Conservation (phyloP, 1,284 basidiomycete species). For the Coriolopsis trogii region DNA sequence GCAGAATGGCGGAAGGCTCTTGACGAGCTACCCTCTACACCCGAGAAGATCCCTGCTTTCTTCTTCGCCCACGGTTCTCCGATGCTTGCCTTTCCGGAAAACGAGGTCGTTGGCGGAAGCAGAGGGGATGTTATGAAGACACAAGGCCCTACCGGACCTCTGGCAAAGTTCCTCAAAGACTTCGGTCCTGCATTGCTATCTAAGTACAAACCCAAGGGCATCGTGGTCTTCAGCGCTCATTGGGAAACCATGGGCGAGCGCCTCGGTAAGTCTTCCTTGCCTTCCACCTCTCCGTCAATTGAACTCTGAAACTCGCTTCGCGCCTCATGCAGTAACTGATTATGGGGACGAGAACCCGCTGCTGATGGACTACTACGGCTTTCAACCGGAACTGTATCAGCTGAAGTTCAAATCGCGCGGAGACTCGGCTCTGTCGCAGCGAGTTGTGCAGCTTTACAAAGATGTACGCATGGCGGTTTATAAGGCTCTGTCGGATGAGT, state of each 20-base stretch:
- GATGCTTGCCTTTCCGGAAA: constrained; percentile 46
- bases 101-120: constrained; percentile 2
- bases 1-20: constrained; percentile 60
- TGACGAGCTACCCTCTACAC: constrained; percentile 59
- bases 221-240: constrained; percentile 81
- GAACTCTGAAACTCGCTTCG: constrained; percentile 11
- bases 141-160: constrained; percentile 54
- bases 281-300: constrained; percentile 6
- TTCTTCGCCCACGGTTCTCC: constrained; percentile 78
- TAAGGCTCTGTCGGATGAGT: neutral
- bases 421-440: constrained; percentile 54
- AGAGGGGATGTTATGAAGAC: constrained; percentile 35
- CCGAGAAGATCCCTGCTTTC: constrained; percentile 68
- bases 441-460: constrained; percentile 62
- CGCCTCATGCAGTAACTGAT: constrained; percentile 56
- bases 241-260: constrained; percentile 69
- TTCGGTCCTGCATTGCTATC: constrained; percentile 68
- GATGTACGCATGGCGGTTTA: constrained; percentile 40
- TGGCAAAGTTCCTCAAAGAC: constrained; percentile 64
- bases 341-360: constrained; percentile 75
- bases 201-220: constrained; percentile 75
- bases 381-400: constrained; percentile 58
- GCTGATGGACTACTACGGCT: constrained; percentile 75
- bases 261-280: constrained; percentile 43
- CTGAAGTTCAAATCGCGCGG: constrained; percentile 71